Base-by-base conservation (phyloP, 768 basidiomycete species). In the Hypholoma fasciculare region DNA sequence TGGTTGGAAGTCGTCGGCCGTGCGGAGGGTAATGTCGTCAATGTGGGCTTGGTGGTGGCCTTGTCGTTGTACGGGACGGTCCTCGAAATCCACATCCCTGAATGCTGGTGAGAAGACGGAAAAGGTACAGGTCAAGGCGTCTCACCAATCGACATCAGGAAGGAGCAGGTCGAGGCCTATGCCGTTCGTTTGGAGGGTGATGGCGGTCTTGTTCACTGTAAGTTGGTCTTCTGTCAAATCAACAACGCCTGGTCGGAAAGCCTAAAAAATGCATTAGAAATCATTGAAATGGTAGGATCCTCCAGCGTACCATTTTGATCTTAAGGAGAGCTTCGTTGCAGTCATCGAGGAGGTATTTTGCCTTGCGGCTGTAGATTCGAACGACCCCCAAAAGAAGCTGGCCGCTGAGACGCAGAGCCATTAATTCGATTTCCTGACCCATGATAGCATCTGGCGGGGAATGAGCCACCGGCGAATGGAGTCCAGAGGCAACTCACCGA, bases 191-290 rank as follows among this genome's bases (percentile, higher is more conserved):
- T 91, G 87, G 36, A 96, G 80, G 1, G 94, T 96, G 72, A 98
- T 96, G 27, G 94, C 85, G 60, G 91, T 92, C 67, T 88, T 87
- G 70, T 88, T 89, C 38, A 93, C 94, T 0, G 85, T 85, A 1
- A 96, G 82, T 71, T 96, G 93, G 60, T 97, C 96, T 61, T 96
- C 95, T 5, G 94, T 94, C 84, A 98, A 85, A 74, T 99, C 97
- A 38, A 98, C 97, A 8, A 94, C 74, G 59, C 94, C 96, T 16
- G 95, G 94, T 54, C 95, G 89, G 74, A 98, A 98, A 3, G 95
- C 93, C 94, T 94, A 23, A 37, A 52, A 19, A 42, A 54, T 53
- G 12, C 23, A 47, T 57, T 53, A 66, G 52, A 26, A 8, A 57
- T 49, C 27, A 46, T 55, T 16, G 17, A 19, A 9, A 20, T 8